phyloP scores from a whole-genome alignment of 2,329 filamentous ascomycete species.

The Talaromyces sp. region DNA sequence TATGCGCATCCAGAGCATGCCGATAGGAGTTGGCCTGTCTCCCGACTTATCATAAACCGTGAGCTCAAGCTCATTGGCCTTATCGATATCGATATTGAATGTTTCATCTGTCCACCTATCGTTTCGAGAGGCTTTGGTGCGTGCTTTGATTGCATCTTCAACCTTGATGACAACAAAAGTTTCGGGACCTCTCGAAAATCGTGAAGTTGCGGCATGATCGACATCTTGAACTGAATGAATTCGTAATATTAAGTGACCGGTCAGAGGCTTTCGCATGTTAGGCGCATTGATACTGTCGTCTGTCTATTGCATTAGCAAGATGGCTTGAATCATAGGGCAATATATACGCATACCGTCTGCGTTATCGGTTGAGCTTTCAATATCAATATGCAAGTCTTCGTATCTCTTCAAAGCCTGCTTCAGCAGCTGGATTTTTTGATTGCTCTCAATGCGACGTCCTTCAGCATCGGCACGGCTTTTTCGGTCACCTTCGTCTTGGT shows the following conservation, averaged over 20 bases:
- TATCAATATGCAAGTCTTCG: constrained; percentile 92
- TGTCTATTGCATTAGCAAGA: constrained; percentile 34
- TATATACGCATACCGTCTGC: constrained; percentile 65
- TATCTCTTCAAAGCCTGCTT: constrained; percentile 97
- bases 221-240: constrained; percentile 90
- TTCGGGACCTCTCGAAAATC: constrained; percentile 86
- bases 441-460: constrained; percentile 85
- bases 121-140: constrained; percentile 78
- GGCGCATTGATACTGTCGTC: constrained; percentile 96
- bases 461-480: constrained; percentile 94
- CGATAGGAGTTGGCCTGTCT: constrained; percentile 88
- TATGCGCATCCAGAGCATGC: constrained; percentile 91
- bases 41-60: constrained; percentile 95
- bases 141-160: constrained; percentile 85
- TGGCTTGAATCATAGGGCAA: not conserved
- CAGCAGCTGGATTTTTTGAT: constrained; percentile 92
- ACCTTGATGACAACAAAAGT: constrained; percentile 97
- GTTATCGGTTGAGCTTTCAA: constrained; percentile 68
- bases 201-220: constrained; percentile 78
- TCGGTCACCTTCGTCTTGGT: constrained; percentile 93
- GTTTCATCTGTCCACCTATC: constrained; percentile 91
- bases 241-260: constrained; percentile 80
- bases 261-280: constrained; percentile 92
- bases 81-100: constrained; percentile 91
- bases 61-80: constrained; percentile 96